These are phyloP conservation scores for Aspergillus fijiensis DNA, from an alignment of 2,329 filamentous ascomycete genomes.

Conservation along the genomic window DNA sequence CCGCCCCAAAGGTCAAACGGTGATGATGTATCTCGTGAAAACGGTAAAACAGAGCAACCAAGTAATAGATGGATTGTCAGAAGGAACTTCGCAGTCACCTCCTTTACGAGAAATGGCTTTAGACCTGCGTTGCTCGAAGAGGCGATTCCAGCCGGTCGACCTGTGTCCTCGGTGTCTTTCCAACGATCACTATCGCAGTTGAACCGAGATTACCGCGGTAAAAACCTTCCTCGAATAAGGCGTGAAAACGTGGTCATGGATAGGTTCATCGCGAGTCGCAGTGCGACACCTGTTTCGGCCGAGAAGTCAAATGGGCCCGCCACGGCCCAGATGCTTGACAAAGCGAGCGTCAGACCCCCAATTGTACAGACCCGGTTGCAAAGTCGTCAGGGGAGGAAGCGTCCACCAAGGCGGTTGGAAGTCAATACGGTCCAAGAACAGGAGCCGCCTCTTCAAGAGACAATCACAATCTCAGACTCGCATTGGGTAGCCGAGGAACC, in stretches of 20 bases:
- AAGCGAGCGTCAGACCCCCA: conserved; percentile 13
- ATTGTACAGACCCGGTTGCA: conserved; percentile 7
- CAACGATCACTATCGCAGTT: conserved; percentile 34
- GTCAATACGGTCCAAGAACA: conserved; percentile 47
- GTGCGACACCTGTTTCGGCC: conserved; percentile 6
- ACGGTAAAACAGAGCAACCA: conserved; percentile 13
- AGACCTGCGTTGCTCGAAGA: conserved; percentile 39
- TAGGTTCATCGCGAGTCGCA: conserved; percentile 35
- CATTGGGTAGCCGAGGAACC: conserved; percentile 2
- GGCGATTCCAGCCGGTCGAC: conserved; percentile 16
- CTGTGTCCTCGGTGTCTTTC: conserved; percentile 27
- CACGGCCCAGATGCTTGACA: background rate
- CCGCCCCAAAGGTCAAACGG: conserved; percentile 4
- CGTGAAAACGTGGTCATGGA: conserved; percentile 34
- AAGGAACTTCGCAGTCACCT: conserved; percentile 36
- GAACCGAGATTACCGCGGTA: conserved; percentile 30
- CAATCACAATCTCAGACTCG: conserved; percentile 16
- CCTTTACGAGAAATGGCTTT: conserved; percentile 34
- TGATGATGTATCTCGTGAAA: background rate
- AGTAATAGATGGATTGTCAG: conserved; percentile 36
- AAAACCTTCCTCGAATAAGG: conserved; percentile 14
- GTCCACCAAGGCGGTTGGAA: conserved; percentile 47
- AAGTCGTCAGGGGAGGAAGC: conserved; percentile 36
- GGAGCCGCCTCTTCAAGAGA: conserved; percentile 35
- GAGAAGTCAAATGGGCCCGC: background rate